Evolutionary conservation across 2,329 filamentous ascomycete species (phyloP).

Genomic region (Fusarium protoensiforme): DNA sequence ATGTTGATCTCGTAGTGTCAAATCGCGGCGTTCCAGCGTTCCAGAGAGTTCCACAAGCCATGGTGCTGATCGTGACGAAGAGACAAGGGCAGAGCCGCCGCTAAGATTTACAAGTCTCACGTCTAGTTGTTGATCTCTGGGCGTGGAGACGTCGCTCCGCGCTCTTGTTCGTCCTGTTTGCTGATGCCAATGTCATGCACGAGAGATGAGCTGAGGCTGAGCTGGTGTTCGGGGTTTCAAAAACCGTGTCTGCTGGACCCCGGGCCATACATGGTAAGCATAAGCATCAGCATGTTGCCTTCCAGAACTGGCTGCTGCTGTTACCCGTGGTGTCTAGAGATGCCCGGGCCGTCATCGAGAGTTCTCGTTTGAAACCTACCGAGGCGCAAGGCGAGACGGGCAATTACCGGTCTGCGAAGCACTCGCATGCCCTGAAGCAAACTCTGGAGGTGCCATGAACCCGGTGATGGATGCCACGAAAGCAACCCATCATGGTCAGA

Average conservation of each 20-base stretch:
- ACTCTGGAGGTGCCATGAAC: not conserved
- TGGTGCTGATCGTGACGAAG: conserved; percentile 30
- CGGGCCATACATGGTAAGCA: not conserved
- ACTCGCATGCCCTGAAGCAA: conserved; percentile 15
- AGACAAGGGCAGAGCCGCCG: conserved; percentile 34
- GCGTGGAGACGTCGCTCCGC: conserved; percentile 8
- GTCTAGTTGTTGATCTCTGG: not conserved
- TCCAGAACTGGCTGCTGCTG: not conserved
- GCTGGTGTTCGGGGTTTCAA: conserved; percentile 20
- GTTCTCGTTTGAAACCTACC: conserved; percentile 9
- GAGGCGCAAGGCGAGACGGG: conserved; percentile 18
- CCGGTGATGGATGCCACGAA: conserved; percentile 11
- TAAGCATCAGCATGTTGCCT: not conserved
- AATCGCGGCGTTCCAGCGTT: conserved; percentile 21
- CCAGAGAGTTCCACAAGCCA: conserved; percentile 32
- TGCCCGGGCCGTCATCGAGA: not conserved
- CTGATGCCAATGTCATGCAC: conserved; percentile 11
- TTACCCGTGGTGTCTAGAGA: not conserved
- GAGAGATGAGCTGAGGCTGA: conserved; percentile 32
- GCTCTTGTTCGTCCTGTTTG: conserved; percentile 9
- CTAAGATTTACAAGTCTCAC: conserved; percentile 17
- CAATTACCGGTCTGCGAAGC: conserved; percentile 14
- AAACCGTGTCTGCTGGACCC: conserved; percentile 8
- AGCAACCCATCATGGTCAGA: conserved; percentile 12
- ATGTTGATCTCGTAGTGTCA: not conserved